Percentiles rank a stretch among this genome's conserved stretches.
Conservation (phyloP, 2,329 filamentous ascomycete species). For the Alternaria rosae region DNA sequence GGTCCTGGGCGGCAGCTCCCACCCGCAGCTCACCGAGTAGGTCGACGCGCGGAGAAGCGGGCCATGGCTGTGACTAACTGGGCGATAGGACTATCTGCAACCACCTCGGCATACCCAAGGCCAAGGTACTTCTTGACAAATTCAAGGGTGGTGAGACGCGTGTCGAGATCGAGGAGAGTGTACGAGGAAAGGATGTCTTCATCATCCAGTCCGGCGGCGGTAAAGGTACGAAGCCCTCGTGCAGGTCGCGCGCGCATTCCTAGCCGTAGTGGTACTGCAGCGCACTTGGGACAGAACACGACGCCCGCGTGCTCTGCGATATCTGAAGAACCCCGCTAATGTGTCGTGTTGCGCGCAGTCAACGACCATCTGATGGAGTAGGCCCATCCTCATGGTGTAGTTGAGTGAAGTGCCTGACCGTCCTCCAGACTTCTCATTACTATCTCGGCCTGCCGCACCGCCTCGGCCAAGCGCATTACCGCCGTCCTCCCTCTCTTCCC, state of each 20-base stretch:
- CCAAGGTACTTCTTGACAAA: constrained; percentile 84
- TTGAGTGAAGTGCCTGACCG: constrained; percentile 37
- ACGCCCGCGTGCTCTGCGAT: background rate
- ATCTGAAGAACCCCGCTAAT: constrained; percentile 24
- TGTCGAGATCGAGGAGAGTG: constrained; percentile 94
- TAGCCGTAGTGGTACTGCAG: constrained; percentile 7
- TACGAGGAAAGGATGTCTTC: constrained; percentile 95
- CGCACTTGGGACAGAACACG: background rate
- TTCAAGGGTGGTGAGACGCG: constrained; percentile 95
- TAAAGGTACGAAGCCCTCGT: constrained; percentile 53
- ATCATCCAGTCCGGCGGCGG: constrained; percentile 95
- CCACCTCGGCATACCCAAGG: constrained; percentile 84
- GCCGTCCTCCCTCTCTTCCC: constrained; percentile 95
- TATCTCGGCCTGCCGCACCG: constrained; percentile 96
- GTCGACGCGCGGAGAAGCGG: constrained; percentile 8
- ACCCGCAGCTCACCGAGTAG: constrained; percentile 80
- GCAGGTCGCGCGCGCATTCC: background rate
- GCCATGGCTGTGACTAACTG: constrained; percentile 11
- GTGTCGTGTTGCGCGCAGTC: constrained; percentile 56
- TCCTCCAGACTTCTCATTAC: constrained; percentile 78
- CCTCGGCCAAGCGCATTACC: constrained; percentile 90
- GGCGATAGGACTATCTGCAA: constrained; percentile 72
- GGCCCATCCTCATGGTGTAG: constrained; percentile 35
- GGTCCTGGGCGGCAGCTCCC: constrained; percentile 90
- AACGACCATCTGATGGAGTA: constrained; percentile 94